phyloP scores from a whole-genome alignment of 179 eudicot species.

The Spergularia azorica region DNA sequence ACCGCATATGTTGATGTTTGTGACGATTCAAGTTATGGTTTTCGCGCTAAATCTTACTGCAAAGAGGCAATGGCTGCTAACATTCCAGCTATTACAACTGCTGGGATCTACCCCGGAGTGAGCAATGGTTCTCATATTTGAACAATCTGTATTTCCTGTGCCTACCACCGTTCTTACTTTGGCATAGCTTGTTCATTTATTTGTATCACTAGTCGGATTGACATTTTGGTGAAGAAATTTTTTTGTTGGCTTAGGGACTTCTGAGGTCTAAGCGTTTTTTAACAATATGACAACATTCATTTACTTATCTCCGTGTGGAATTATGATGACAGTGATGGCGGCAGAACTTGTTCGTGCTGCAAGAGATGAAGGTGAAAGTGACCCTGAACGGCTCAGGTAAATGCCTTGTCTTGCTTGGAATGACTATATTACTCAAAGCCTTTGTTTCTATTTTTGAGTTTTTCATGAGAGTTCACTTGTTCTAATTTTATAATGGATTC shows the following conservation, averaged over 20 bases:
- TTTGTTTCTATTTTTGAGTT: not conserved
- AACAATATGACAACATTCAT: not conserved
- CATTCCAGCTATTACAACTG: conserved; percentile 93
- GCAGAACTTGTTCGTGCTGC: conserved; percentile 92
- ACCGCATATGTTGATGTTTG: conserved; percentile 94
- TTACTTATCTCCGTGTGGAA: conserved; percentile 16
- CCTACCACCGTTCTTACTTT: not conserved
- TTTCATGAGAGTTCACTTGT: conserved; percentile 3
- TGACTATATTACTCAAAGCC: not conserved
- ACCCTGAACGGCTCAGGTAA: conserved; percentile 86
- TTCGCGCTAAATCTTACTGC: conserved; percentile 79
- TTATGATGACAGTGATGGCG: conserved; percentile 79
- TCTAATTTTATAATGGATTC: conserved; percentile 2
- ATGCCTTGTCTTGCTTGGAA: not conserved
- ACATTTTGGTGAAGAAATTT: not conserved
- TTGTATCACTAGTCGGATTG: not conserved
- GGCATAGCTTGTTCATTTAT: not conserved
- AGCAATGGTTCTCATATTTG: conserved; percentile 73
- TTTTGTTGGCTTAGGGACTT: not conserved
- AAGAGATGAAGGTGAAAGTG: conserved; percentile 60
- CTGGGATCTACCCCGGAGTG: conserved; percentile 99
- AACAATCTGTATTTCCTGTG: conserved; percentile 10
- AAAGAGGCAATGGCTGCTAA: conserved; percentile 69
- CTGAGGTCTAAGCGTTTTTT: conserved; percentile 4
- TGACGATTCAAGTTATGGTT: conserved; percentile 83